Base-by-base conservation (phyloP, 495 filamentous ascomycete species). In the Trichoderma erinaceum region DNA sequence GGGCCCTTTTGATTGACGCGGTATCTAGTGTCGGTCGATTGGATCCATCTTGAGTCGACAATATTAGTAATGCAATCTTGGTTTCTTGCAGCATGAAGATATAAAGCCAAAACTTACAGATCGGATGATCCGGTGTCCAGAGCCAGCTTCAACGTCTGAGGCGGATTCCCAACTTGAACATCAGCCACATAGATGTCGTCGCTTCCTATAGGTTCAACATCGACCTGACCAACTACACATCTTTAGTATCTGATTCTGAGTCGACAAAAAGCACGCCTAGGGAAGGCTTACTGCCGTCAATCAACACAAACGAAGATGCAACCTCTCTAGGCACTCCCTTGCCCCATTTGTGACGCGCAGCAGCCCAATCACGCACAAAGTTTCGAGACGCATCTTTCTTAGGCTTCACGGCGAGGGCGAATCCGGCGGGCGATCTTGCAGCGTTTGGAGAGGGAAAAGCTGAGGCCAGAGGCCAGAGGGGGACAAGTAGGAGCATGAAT, bases 91-190 rank as follows among this genome's bases (percentile, higher is more conserved):
- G 52, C 25, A 13, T 7, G 18, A 27, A 21, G 18, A n/a, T n/a
- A n/a, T n/a, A n/a, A n/a, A n/a, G n/a, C 12, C 4, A 7, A 11
- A 32, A 88, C 89, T 83, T 85, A 94, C 71, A 92, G 81, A 80
- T 92, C 90, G 29, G 87, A 80, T 21, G 89, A 91, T 1, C 89
- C 91, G 63, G 90, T 91, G 75, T 94, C 90, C 58, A 93, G 84
- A 70, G 91, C 87, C 32, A 93, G 74, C 38, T 74, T 83, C 67
- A 92, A 68, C 23, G 74, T 84, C 78, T 93, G 90, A 2, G 82
- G 80, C 29, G 91, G 90, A 1, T 85, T 89, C 27, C 91, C 91
- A 71, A 92, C 88, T 0, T 78, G 73, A 58, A 93, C 82, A 21
- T 81, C 78, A 43, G 83, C 86, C 35, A 93, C 80, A 71, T 89